These are phyloP conservation scores for Coelastrella sp. DNA, from an alignment of 139 green algal species.

Conservation along the genomic window DNA sequence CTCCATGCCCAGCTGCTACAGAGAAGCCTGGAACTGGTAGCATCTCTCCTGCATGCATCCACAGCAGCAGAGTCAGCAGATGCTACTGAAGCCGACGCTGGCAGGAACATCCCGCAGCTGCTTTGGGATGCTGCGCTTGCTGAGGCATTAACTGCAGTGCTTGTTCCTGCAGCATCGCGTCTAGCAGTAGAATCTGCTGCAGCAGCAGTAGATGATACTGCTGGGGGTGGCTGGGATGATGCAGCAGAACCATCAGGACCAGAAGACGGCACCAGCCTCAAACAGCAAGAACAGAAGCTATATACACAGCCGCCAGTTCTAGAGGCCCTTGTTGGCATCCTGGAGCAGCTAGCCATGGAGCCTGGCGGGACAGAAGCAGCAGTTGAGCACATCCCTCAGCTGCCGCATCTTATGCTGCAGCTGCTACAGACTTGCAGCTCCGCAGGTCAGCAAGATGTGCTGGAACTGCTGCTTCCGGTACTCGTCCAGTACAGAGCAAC, in stretches of 20 bases:
- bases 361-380: neutral
- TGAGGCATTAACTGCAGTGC: neutral
- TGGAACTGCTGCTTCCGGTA: conserved; percentile 20
- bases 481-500: neutral
- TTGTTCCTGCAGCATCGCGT: neutral
- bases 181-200: neutral
- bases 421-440: neutral
- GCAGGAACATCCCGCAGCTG: neutral
- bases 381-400: neutral
- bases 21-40: conserved; percentile 2
- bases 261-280: neutral
- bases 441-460: neutral
- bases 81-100: neutral
- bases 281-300: neutral
- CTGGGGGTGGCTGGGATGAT: neutral
- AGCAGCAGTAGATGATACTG: neutral
- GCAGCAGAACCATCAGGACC: neutral
- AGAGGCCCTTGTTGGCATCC: neutral
- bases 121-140: neutral
- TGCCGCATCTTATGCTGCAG: conserved; percentile 11
- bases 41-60: neutral
- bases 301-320: neutral
- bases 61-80: neutral
- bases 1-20: conserved; percentile 7
- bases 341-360: neutral